Base-by-base conservation (phyloP, 192 early-diverging fungal species). In the Umbelopsis ramanniana region DNA sequence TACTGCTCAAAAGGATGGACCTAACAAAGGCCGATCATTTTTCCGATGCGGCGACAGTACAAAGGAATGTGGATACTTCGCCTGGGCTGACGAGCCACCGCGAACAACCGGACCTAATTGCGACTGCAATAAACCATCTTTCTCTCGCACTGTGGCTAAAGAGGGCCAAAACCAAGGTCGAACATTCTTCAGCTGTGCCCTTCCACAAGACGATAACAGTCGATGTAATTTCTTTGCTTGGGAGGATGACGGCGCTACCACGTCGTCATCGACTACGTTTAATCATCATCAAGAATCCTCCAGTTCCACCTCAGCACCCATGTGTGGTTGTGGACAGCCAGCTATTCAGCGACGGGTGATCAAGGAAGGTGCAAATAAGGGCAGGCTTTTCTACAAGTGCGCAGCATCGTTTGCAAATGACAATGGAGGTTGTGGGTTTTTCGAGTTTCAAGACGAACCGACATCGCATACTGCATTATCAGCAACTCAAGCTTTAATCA, bases 141-240 rank as follows among this genome's bases (percentile, higher is more conserved):
- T 77, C 5, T 76, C 76, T 43, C 74, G 82, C 21, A 68, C 75
- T 12, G 80, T 79, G 8, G 33, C 35, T 0, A 85, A 86, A 22
- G 86, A 88, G 23, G 83, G 85, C 0, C 75, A 81, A 37, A 88
- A 88, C 75, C 79, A 85, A 69, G 86, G 85, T 17, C 83, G 86
- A 19, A 38, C 77, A 10, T 89, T 89, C 57, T 85, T 69, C 52
- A 72, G 35, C 4, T 89, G 88, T 46, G 57, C 80, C 15, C 77
- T 81, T 26, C 66, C 76, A 2, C 69, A 68, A 15, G 81, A 81
- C 0, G 23, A 77, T 23, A 71, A 63, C 7, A 63, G 24, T 2
- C 70, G 66, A 1, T 93, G 90, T 52, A 74, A 68, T 2, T 92
- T 83, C 66, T 91, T 92, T 72, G 46, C 79, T 24, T 91, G 89